A percentile compares a stretch with the other conserved stretches of the same genome.
Evolutionary conservation across 345 rosid genomes (phyloP).

Genomic region (Garcia nutans): DNA sequence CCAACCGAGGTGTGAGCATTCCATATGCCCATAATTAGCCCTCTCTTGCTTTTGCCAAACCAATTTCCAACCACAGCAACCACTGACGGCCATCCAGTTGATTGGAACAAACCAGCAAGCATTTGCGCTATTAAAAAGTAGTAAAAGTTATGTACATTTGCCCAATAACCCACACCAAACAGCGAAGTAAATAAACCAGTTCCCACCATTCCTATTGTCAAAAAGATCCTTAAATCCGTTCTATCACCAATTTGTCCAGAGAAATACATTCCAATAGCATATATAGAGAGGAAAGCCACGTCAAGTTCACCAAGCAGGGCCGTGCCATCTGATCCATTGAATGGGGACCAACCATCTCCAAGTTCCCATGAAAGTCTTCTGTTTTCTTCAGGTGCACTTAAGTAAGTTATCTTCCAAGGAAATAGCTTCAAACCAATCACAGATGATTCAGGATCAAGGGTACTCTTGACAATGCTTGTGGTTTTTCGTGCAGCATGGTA

Average conservation of each 20-base stretch:
- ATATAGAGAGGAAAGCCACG: conserved; percentile 73
- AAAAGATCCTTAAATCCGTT: conserved; percentile 69
- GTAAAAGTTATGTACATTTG: conserved; percentile 63
- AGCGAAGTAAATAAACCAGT: conserved; percentile 78
- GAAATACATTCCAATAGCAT: conserved; percentile 84
- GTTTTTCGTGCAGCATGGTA: conserved; percentile 90
- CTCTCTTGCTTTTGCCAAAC: conserved; percentile 92
- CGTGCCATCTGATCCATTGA: conserved; percentile 65
- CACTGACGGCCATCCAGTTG: conserved; percentile 98
- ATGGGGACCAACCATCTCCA: conserved; percentile 88
- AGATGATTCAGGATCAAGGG: conserved; percentile 71
- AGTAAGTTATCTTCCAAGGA: conserved; percentile 35
- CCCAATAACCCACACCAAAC: conserved; percentile 85
- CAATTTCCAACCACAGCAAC: conserved; percentile 94
- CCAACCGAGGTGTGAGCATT: conserved; percentile 96
- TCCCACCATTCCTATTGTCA: conserved; percentile 85
- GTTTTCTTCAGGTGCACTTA: conserved; percentile 26
- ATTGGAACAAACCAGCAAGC: conserved; percentile 81
- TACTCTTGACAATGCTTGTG: conserved; percentile 85
- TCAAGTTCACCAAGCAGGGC: conserved; percentile 84
- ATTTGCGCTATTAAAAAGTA: conserved; percentile 69
- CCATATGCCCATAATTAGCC: conserved; percentile 94
- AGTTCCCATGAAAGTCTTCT: conserved; percentile 29
- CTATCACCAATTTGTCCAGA: conserved; percentile 95
- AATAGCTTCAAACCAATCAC: conserved; percentile 34